Percentiles rank a stretch among this genome's conserved stretches.
Evolutionary conservation across 306 rosid species (phyloP).

Genomic region (Betula pendula): DNA sequence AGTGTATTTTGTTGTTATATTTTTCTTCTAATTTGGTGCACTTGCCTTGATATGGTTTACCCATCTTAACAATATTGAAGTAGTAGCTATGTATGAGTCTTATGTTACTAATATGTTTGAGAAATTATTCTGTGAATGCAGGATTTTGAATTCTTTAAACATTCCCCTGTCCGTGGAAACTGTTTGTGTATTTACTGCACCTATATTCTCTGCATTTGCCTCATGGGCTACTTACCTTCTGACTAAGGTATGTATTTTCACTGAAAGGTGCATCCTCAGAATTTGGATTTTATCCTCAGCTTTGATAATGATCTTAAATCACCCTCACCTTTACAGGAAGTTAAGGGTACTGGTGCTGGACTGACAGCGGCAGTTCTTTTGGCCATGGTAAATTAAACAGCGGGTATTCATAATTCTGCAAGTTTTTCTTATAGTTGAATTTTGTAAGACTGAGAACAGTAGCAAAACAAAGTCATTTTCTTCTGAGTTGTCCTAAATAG

Average conservation of each 20-base stretch:
- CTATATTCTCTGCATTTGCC: conserved; percentile 96
- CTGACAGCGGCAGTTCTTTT: conserved; percentile 87
- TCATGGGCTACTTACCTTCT: conserved; percentile 93
- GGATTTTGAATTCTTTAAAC: conserved; percentile 83
- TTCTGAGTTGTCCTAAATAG: neutral
- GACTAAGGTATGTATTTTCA: conserved; percentile 65
- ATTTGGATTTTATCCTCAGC: conserved; percentile 7
- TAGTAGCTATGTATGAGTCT: conserved; percentile 11
- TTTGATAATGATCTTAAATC: conserved; percentile 26
- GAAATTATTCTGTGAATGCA: conserved; percentile 35
- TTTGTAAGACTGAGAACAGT: neutral
- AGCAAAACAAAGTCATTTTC: conserved; percentile 1
- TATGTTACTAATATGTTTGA: conserved; percentile 22
- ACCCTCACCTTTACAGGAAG: conserved; percentile 62
- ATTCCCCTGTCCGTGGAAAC: conserved; percentile 98
- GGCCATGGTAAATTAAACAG: conserved; percentile 75
- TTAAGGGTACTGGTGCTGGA: conserved; percentile 96
- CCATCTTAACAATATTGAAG: conserved; percentile 17
- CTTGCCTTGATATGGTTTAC: neutral
- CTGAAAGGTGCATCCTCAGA: conserved; percentile 5
- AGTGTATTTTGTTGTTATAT: neutral
- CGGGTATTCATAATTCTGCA: conserved; percentile 28
- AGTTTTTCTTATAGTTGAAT: neutral
- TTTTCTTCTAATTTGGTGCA: conserved; percentile 8
- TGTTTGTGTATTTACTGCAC: conserved; percentile 97